Evolutionary conservation across 2,329 filamentous ascomycete species (phyloP).

Genomic region (Pseudogymnoascus verrucosus): DNA sequence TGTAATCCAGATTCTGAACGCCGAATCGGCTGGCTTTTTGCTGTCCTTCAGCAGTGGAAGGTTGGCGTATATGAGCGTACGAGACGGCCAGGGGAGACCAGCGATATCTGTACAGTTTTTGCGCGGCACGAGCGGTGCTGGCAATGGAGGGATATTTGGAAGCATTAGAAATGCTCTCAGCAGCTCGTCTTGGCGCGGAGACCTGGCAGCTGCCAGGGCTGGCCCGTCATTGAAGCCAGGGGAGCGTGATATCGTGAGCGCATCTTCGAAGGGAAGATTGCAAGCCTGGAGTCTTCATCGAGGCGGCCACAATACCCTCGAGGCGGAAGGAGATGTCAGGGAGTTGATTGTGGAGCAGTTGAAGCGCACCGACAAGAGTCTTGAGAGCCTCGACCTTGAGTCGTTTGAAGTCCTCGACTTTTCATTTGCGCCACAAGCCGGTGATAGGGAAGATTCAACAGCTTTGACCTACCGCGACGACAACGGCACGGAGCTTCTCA

Average conservation of each 20-base stretch:
- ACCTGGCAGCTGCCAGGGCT: slow-evolving; percentile 72
- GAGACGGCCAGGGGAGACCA: slow-evolving; percentile 81
- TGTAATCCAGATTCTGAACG: slow-evolving; percentile 69
- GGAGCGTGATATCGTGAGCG: slow-evolving; percentile 75
- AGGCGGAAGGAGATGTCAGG: slow-evolving; percentile 63
- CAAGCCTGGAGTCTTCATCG: slow-evolving; percentile 86
- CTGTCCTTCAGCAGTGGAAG: slow-evolving; percentile 78
- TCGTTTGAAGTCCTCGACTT: slow-evolving; percentile 75
- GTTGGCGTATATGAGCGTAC: slow-evolving; percentile 75
- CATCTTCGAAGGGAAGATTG: slow-evolving; percentile 68
- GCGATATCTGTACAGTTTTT: slow-evolving; percentile 72
- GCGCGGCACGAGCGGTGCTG: slow-evolving; percentile 48
- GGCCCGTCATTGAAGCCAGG: slow-evolving; percentile 65
- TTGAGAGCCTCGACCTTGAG: slow-evolving; percentile 43
- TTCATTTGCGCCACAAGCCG: slow-evolving; percentile 52
- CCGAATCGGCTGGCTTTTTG: slow-evolving; percentile 78
- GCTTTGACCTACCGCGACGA: slow-evolving; percentile 35
- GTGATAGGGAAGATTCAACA: slow-evolving; percentile 43
- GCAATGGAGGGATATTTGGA: slow-evolving; percentile 64
- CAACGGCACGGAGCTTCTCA: slow-evolving; percentile 47
- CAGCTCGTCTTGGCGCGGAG: slow-evolving; percentile 61
- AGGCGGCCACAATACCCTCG: slow-evolving; percentile 70
- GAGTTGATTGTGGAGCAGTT: slow-evolving; percentile 57
- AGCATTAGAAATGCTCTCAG: slow-evolving; percentile 72
- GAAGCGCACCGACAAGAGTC: slow-evolving; percentile 43